Evolutionary conservation across 352 stramenopile species (phyloP).

Genomic region (Pythium aristosporum): DNA sequence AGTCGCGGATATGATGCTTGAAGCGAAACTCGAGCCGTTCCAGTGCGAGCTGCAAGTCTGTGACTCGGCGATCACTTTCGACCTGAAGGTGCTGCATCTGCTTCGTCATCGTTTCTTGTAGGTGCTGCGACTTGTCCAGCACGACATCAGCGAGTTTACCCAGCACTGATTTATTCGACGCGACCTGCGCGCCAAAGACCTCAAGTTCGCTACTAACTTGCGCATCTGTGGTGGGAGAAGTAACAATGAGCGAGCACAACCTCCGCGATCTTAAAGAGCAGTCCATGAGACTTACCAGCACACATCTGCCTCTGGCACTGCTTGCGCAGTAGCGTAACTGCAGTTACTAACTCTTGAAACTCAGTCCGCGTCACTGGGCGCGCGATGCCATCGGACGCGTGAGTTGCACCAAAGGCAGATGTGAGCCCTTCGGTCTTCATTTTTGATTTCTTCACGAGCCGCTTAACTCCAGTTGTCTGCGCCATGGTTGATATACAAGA

Average conservation of each 20-base stretch:
- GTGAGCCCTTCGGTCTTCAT: neutral
- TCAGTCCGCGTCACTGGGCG: constrained; percentile 52
- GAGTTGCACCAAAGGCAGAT: constrained; percentile 9
- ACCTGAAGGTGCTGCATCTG: constrained; percentile 50
- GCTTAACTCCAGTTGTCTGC: constrained; percentile 3
- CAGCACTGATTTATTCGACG: constrained; percentile 47
- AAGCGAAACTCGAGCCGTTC: constrained; percentile 73
- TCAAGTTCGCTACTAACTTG: constrained; percentile 51
- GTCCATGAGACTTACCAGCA: constrained; percentile 27
- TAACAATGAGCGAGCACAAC: neutral
- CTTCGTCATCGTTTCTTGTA: constrained; percentile 36
- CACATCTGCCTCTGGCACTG: constrained; percentile 39
- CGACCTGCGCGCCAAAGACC: constrained; percentile 41
- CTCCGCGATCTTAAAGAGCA: neutral
- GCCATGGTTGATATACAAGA: neutral
- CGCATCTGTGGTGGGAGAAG: constrained; percentile 29
- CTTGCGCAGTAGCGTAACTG: constrained; percentile 49
- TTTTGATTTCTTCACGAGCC: constrained; percentile 14
- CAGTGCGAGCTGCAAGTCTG: constrained; percentile 43
- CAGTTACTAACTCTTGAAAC: constrained; percentile 54
- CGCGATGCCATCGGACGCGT: constrained; percentile 24
- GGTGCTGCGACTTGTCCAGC: constrained; percentile 42
- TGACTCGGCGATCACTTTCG: constrained; percentile 44
- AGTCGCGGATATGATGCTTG: constrained; percentile 57
- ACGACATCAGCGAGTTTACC: constrained; percentile 45